Percentiles rank a stretch among this genome's conserved stretches.
Conservation (phyloP, 73 alveolate genomes). For the Breviolum minutum region DNA sequence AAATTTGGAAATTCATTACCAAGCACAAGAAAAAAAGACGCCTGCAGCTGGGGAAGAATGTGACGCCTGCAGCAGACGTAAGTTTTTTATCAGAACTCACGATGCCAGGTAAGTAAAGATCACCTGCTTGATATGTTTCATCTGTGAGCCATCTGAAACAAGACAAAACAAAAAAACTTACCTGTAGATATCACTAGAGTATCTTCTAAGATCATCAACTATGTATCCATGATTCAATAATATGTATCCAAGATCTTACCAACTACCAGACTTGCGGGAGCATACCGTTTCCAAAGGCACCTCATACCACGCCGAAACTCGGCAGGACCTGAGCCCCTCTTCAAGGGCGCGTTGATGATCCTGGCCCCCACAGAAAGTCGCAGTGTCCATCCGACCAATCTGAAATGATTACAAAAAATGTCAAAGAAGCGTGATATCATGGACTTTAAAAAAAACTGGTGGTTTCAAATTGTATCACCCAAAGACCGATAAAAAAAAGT, state of each 20-base stretch:
- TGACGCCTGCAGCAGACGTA: background rate
- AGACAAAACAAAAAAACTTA: background rate
- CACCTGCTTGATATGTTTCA: too few species aligned
- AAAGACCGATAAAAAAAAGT: too few species aligned
- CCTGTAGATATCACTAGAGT: too few species aligned
- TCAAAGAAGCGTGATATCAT: too few species aligned
- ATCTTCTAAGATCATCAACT: too few species aligned
- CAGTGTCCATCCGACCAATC: background rate
- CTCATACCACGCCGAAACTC: constrained; percentile 74
- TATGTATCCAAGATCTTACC: too few species aligned
- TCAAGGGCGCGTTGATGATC: constrained; percentile 78
- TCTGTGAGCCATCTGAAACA: too few species aligned
- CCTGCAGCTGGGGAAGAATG: constrained; percentile 19
- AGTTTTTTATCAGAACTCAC: background rate
- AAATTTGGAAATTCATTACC: background rate
- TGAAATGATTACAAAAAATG: too few species aligned
- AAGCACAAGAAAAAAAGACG: background rate
- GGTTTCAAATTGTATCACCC: too few species aligned
- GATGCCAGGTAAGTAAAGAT: background rate
- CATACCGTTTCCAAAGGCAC: background rate
- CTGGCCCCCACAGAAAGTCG: background rate
- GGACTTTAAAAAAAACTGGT: too few species aligned
- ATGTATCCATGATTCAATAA: too few species aligned
- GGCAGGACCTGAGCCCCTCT: constrained; percentile 30
- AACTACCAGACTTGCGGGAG: background rate